phyloP scores from a whole-genome alignment of 2,329 filamentous ascomycete genomes.

The Colletotrichum tofieldiae region DNA sequence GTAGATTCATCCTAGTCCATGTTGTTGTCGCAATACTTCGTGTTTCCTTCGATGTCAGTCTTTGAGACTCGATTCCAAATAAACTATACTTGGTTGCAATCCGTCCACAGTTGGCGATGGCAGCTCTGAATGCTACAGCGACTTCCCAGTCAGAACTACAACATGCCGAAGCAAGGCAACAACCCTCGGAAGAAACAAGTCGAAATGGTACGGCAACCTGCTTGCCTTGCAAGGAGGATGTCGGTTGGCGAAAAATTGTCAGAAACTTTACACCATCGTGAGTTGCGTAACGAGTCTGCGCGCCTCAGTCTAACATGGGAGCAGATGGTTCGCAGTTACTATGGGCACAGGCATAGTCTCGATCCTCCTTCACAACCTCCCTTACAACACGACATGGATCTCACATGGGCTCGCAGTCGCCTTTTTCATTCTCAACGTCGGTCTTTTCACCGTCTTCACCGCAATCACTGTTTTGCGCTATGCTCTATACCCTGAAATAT shows the following conservation, averaged over 20 bases:
- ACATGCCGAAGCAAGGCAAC: neutral
- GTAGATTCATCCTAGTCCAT: no score
- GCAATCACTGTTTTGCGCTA: slow-evolving; percentile 73
- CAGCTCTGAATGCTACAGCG: neutral
- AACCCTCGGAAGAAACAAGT: neutral
- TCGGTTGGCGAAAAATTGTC: slow-evolving; percentile 62
- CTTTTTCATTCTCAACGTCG: slow-evolving; percentile 73
- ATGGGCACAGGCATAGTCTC: slow-evolving; percentile 81
- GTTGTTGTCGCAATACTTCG: neutral
- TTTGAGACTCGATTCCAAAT: no score
- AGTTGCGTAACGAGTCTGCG: slow-evolving; percentile 46
- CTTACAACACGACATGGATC: slow-evolving; percentile 72
- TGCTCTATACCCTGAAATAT: slow-evolving; percentile 76
- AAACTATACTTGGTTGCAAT: neutral
- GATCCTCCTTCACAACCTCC: slow-evolving; percentile 73
- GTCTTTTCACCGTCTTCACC: slow-evolving; percentile 70
- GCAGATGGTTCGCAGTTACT: slow-evolving; percentile 71
- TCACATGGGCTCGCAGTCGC: slow-evolving; percentile 59
- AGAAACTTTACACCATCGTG: slow-evolving; percentile 71
- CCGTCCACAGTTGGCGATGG: neutral
- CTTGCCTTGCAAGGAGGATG: slow-evolving; percentile 52
- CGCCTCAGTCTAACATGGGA: neutral
- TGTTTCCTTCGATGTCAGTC: neutral
- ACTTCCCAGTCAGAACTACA: neutral
- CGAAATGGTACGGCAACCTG: neutral